Evolutionary conservation across 1,284 basidiomycete genomes (phyloP).

Genomic region (Irpex lacteus): DNA sequence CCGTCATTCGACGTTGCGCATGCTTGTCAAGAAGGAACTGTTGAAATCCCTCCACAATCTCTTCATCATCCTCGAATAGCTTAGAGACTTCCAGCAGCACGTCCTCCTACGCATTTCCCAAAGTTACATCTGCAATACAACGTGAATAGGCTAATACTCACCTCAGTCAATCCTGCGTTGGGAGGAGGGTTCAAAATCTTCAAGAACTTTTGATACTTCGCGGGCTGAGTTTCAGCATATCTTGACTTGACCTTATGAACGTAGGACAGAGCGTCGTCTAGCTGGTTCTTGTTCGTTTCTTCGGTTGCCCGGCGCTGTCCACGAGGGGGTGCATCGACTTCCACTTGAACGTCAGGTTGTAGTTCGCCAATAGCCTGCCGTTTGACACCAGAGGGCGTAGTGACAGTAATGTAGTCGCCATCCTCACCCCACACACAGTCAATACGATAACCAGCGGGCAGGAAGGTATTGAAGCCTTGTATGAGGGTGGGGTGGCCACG

Average conservation of each 20-base stretch:
- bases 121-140: constrained; percentile 33
- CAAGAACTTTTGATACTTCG: constrained; percentile 92
- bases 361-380: constrained; percentile 27
- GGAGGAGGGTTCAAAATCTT: constrained; percentile 78
- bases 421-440: constrained; percentile 68
- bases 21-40: constrained; percentile 83
- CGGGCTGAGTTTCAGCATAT: constrained; percentile 72
- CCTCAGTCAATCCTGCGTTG: constrained; percentile 59
- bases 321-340: not conserved
- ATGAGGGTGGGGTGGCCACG: constrained; percentile 89
- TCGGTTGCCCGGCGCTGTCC: constrained; percentile 2
- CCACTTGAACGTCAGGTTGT: not conserved
- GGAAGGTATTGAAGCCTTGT: constrained; percentile 97
- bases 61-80: constrained; percentile 87
- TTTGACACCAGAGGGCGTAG: constrained; percentile 75
- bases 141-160: constrained; percentile 57
- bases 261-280: constrained; percentile 85
- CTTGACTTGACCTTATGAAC: constrained; percentile 97
- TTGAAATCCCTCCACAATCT: constrained; percentile 88
- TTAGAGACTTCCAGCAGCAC: constrained; percentile 84
- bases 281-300: not conserved
- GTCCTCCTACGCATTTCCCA: constrained; percentile 46
- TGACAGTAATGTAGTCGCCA: constrained; percentile 78
- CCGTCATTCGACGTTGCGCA: constrained; percentile 43
- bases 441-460: constrained; percentile 93